These are phyloP conservation scores for Coniella vitis DNA, from an alignment of 2,329 filamentous ascomycete genomes.

Conservation along the genomic window DNA sequence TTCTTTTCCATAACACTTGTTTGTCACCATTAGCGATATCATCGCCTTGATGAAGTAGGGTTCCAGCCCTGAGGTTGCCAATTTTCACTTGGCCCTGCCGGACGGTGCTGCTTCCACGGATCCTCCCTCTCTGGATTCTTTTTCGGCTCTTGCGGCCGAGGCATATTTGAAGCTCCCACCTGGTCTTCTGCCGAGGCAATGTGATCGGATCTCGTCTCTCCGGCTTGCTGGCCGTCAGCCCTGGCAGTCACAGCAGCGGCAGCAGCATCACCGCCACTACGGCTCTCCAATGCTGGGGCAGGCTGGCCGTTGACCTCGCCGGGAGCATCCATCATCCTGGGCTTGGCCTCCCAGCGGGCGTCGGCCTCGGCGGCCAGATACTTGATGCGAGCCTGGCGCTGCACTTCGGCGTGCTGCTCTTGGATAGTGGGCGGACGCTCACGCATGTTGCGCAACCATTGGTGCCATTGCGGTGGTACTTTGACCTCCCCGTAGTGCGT, in stretches of 20 bases:
- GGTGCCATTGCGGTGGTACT: constrained; percentile 59
- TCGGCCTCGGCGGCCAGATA: constrained; percentile 55
- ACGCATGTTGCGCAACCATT: constrained; percentile 60
- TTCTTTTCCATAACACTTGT: neutral
- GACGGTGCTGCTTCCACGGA: constrained; percentile 51
- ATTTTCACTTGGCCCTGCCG: constrained; percentile 52
- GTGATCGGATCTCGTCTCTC: constrained; percentile 4
- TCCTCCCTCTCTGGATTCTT: constrained; percentile 25
- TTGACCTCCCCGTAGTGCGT: constrained; percentile 48
- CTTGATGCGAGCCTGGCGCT: constrained; percentile 46
- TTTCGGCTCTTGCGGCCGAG: neutral
- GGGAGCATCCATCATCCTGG: constrained; percentile 38
- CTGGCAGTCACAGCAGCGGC: no score
- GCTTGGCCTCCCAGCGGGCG: constrained; percentile 56
- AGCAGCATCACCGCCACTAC: constrained; percentile 9
- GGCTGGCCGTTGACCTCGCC: constrained; percentile 23
- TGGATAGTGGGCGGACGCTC: constrained; percentile 44
- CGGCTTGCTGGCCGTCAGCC: constrained; percentile 4
- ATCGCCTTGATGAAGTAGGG: constrained; percentile 27
- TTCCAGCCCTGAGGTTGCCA: constrained; percentile 63
- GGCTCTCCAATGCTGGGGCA: constrained; percentile 22
- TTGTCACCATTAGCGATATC: constrained; percentile 2
- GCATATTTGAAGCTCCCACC: neutral
- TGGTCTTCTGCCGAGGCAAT: constrained; percentile 13
- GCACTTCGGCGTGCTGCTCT: constrained; percentile 50